Base-by-base conservation (phyloP, 306 rosid genomes). In the Prinsepia uniflora region DNA sequence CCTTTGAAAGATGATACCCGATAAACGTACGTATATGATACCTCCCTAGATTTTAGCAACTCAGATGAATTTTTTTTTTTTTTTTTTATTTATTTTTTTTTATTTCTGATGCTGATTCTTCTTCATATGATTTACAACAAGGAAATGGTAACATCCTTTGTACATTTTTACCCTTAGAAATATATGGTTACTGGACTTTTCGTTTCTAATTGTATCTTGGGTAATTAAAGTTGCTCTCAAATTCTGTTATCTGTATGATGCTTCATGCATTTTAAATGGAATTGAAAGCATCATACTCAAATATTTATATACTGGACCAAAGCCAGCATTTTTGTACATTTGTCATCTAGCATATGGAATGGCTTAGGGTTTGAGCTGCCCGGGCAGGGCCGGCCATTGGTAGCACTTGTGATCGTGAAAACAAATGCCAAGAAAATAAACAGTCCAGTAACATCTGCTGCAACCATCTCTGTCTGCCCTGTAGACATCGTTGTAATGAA, bases 121-220 rank as follows among this genome's bases (percentile, higher is more conserved):
- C 65, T 47, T 71, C 64, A 17, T 71, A 68, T 76, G 75, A 52
- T 57, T 80, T 72, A 61, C 79, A 63, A 75, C 68, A 19, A 63
- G 69, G 75, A 69, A 73, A 73, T 70, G 73, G 40, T 42, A 63
- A 73, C 79, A 7, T 75, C 73, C 75, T 60, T 30, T 82, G 93
- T 87, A 90, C 84, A 87, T 87, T 76, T 81, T 82, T 82, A 76
- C 74, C 74, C 65, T 49, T 71, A 77, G 72, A 79, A 52, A 40
- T 70, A 40, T 70, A 67, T 22, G 55, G 40, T 20, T 66, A 60
- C 62, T 71, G 72, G 76, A 69, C 45, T 72, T 78, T 9, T 6
- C 49, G 10, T 45, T 45, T 45, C 49, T 45, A 10, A 45, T 45
- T 45, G 12, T 45, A 8, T 10, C 49, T 10, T 8, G 49, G 49